Evolutionary conservation across 345 rosid species (phyloP).

Genomic region (Rhodamnia rubescens): DNA sequence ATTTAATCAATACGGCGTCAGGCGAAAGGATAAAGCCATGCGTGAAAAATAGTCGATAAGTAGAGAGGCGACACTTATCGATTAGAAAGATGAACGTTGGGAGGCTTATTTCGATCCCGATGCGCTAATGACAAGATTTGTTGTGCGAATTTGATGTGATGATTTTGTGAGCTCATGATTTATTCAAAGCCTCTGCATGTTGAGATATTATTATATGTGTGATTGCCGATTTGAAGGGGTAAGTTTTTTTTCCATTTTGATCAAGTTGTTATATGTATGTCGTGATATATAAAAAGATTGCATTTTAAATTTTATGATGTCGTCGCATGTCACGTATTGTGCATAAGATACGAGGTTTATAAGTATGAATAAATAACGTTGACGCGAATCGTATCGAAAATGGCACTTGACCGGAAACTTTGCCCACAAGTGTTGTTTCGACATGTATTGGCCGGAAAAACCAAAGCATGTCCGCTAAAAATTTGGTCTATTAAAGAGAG

Average conservation of each 20-base stretch:
- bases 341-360: neutral
- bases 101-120: neutral
- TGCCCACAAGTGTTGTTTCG: neutral
- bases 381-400: neutral
- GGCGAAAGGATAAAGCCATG: rapidly evolving
- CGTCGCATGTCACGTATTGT: neutral
- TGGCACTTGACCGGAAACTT: neutral
- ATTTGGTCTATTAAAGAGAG: neutral
- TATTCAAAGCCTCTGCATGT: too few species aligned
- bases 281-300: neutral
- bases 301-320: neutral
- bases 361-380: neutral
- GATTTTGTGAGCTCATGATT: neutral
- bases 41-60: rapidly evolving
- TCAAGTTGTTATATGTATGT: neutral
- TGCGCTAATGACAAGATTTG: neutral
- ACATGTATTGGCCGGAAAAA: neutral
- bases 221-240: too few species aligned
- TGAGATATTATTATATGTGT: too few species aligned
- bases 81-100: neutral
- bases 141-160: neutral
- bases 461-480: neutral
- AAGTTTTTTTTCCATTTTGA: neutral
- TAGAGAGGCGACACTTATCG: rapidly evolving
- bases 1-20: rapidly evolving